phyloP scores from a whole-genome alignment of 192 early-diverging fungal species.

The Phlyctochytrium planicorne region DNA sequence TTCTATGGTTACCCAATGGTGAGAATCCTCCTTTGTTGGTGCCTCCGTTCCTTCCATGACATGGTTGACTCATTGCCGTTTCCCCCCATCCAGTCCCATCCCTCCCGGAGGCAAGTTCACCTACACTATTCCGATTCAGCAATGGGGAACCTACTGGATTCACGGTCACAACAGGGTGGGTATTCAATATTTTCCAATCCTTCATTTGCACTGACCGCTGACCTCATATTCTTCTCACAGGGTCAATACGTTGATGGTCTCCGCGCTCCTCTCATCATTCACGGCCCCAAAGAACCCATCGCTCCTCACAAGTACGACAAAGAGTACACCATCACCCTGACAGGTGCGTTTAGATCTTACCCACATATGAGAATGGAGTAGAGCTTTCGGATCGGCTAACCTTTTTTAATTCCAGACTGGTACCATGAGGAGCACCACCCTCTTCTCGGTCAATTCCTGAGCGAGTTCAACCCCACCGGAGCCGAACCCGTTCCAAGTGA shows the following conservation, averaged over 20 bases:
- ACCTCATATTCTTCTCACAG: slow-evolving; percentile 11
- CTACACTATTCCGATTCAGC: slow-evolving; percentile 64
- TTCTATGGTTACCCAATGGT: slow-evolving; percentile 22
- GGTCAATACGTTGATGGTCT: slow-evolving; percentile 77
- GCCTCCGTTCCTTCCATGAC: slow-evolving; percentile 56
- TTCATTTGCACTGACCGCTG: slow-evolving; percentile 67
- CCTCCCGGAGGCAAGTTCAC: slow-evolving; percentile 65
- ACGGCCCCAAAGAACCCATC: slow-evolving; percentile 54
- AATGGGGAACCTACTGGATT: slow-evolving; percentile 85
- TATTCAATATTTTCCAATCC: not conserved
- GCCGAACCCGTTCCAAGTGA: slow-evolving; percentile 60
- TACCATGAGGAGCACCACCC: slow-evolving; percentile 63
- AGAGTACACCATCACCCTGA: slow-evolving; percentile 41
- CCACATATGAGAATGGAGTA: too few species aligned
- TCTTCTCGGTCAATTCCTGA: slow-evolving; percentile 58
- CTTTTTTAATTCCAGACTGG: slow-evolving; percentile 48
- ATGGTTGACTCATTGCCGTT: not conserved
- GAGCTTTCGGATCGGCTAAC: too few species aligned
- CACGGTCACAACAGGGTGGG: slow-evolving; percentile 22
- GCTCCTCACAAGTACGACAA: slow-evolving; percentile 57
- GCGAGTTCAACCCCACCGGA: slow-evolving; percentile 62
- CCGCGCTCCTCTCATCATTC: slow-evolving; percentile 67
- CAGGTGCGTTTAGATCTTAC: not conserved
- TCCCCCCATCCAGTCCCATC: slow-evolving; percentile 78
- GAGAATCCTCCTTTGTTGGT: slow-evolving; percentile 48